Evolutionary conservation across 2,329 filamentous ascomycete species (phyloP).

Genomic region (Clathrospora elynae): DNA sequence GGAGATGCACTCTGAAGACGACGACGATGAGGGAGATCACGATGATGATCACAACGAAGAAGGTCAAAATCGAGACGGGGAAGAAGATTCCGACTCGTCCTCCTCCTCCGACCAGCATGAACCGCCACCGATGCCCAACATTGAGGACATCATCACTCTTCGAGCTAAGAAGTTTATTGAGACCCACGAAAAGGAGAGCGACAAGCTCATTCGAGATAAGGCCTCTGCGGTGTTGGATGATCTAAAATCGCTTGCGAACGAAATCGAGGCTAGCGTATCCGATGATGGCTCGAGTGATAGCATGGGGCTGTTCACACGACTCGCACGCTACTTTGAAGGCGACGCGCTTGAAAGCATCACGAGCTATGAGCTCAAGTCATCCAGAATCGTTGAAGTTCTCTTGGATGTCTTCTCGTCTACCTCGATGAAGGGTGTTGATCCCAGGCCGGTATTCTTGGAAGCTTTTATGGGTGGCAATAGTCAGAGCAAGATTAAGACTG

Average conservation of each 20-base stretch:
- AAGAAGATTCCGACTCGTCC: conserved; percentile 70
- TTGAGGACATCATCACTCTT: conserved; percentile 74
- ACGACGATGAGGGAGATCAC: conserved; percentile 59
- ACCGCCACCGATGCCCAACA: conserved; percentile 50
- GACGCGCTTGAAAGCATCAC: conserved; percentile 92
- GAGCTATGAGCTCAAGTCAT: conserved; percentile 90
- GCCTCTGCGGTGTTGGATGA: conserved; percentile 75
- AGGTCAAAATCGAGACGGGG: conserved; percentile 64
- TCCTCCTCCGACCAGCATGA: conserved; percentile 49
- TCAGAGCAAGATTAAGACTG: conserved; percentile 64
- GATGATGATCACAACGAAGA: conserved; percentile 62
- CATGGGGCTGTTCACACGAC: conserved; percentile 69
- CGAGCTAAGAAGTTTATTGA: conserved; percentile 84
- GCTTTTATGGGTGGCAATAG: conserved; percentile 84
- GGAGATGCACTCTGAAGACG: conserved; percentile 59
- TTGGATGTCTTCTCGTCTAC: conserved; percentile 80
- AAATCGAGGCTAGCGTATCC: conserved; percentile 75
- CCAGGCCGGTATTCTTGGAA: conserved; percentile 83
- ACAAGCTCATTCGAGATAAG: conserved; percentile 75
- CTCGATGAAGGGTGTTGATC: conserved; percentile 59
- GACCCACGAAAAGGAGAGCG: conserved; percentile 77
- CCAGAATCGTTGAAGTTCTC: conserved; percentile 83
- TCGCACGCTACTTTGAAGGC: conserved; percentile 85
- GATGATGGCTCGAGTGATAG: conserved; percentile 55
- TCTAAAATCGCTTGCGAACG: conserved; percentile 71